Base-by-base conservation (phyloP, 768 basidiomycete species). In the Hypsizygus marmoreus region DNA sequence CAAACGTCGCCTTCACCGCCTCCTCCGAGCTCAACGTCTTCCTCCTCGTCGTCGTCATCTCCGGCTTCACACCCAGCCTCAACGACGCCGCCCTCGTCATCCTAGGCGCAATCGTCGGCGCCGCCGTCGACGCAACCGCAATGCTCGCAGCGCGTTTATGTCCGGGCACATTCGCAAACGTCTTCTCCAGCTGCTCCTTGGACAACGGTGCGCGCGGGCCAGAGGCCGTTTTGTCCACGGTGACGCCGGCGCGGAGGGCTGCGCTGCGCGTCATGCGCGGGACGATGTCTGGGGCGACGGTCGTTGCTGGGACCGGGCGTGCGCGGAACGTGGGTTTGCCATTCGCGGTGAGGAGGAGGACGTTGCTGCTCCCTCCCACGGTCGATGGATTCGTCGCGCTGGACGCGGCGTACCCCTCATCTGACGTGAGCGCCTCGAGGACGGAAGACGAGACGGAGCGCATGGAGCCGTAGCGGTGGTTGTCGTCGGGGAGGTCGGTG, bases 211-310 rank as follows among this genome's bases (percentile, higher is more conserved):
- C 67, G 22, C 84, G 79, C 13, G 81, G 78, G 1, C 53, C 63
- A 9, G 63, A 69, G 20, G 63, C 55, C 1, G 70, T 65, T 45
- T 72, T 74, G 20, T 81, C 79, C 1, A 77, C 50, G 0, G 67
- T 60, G 37, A 76, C 49, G 6, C 88, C 88, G 2, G 81, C 81
- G 30, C 91, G 84, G 4, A 93, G 73, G 3, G 82, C 79, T 0
- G 91, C 86, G 0, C 88, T 83, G 36, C 79, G 79, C 4, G 88
- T 88, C 44, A 81, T 84, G 38, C 91, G 86, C 0, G 91, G 91
- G 6, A 81, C 74, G 41, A 91, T 91, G 52, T 82, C 79, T 0
- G 91, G 91, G 14, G 72, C 63, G 4, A 60, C 65, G 56, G 76
- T 78, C 0, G 87, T 83, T 6, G 74, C 60, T 1, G 91, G 90